These are phyloP conservation scores for Talaromyces funiculosus DNA, from an alignment of 2,329 filamentous ascomycete species.

Conservation along the genomic window DNA sequence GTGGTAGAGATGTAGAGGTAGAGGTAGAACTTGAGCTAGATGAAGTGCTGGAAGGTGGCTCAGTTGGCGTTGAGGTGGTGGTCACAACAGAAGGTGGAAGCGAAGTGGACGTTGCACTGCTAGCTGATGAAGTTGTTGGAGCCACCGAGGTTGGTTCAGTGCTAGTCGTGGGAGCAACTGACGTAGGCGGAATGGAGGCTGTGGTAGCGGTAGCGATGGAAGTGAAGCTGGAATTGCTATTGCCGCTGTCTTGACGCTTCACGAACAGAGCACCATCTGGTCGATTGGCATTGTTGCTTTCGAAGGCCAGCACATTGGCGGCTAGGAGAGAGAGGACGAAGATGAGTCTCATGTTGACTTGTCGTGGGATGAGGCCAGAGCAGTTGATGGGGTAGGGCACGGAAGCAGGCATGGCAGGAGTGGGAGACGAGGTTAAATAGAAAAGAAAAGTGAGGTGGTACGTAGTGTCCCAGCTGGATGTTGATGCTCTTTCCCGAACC, in stretches of 20 bases:
- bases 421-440: not conserved
- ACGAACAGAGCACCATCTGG: not conserved
- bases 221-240: conserved; percentile 4
- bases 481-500: not conserved
- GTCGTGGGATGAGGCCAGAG: not conserved
- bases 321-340: conserved; percentile 9
- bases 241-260: conserved; percentile 5
- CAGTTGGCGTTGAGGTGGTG: not conserved
- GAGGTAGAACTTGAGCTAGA: not conserved
- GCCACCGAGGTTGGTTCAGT: not conserved
- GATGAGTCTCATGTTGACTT: conserved; percentile 9
- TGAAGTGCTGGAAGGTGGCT: not conserved
- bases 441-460: not conserved
- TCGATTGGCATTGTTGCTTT: not conserved
- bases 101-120: not conserved
- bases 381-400: not conserved
- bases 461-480: not conserved
- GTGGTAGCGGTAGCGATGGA: not conserved
- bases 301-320: conserved; percentile 7
- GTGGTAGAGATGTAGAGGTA: not conserved
- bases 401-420: not conserved
- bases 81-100: not conserved
- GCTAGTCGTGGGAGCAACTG: not conserved
- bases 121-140: not conserved
- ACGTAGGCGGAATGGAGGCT: not conserved